Evolutionary conservation across 805 yeast species (phyloP).

Genomic region (Starmerella etchellsii): DNA sequence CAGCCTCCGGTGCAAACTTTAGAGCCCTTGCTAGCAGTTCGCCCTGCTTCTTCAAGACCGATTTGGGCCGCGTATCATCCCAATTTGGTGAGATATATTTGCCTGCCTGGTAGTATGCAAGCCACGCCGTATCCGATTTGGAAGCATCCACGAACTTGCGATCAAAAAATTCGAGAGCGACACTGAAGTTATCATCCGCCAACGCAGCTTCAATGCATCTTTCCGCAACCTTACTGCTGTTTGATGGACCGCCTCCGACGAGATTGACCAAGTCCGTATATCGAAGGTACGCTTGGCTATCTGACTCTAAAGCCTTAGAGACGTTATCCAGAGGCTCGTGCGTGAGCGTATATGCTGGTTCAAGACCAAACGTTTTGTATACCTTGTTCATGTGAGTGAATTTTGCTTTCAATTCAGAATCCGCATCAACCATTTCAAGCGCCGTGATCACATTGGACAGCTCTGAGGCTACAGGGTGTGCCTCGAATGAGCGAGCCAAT

Average conservation of each 20-base stretch:
- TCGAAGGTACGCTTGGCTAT: constrained; percentile 24
- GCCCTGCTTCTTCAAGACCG: constrained; percentile 39
- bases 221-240: constrained; percentile 8
- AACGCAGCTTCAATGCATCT: constrained; percentile 55
- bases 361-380: constrained; percentile 4
- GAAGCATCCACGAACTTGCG: constrained; percentile 18
- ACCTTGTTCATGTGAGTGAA: neutral
- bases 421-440: constrained; percentile 7
- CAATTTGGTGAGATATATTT: constrained; percentile 40
- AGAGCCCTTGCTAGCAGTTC: constrained; percentile 42
- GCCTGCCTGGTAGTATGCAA: constrained; percentile 61
- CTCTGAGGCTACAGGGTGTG: neutral
- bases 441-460: constrained; percentile 5
- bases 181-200: constrained; percentile 46
- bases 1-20: constrained; percentile 40
- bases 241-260: constrained; percentile 2
- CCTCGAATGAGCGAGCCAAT: constrained; percentile 5
- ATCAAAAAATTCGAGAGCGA: constrained; percentile 34
- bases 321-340: constrained; percentile 22
- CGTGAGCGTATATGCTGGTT: constrained; percentile 9
- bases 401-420: neutral
- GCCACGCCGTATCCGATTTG: constrained; percentile 39
- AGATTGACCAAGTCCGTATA: constrained; percentile 18
- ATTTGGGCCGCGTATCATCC: constrained; percentile 33
- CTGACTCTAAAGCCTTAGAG: constrained; percentile 24